A percentile compares a stretch with the other conserved stretches of the same genome.
phyloP scores from a whole-genome alignment of 495 filamentous ascomycete genomes.

The Arthonia radiata region DNA sequence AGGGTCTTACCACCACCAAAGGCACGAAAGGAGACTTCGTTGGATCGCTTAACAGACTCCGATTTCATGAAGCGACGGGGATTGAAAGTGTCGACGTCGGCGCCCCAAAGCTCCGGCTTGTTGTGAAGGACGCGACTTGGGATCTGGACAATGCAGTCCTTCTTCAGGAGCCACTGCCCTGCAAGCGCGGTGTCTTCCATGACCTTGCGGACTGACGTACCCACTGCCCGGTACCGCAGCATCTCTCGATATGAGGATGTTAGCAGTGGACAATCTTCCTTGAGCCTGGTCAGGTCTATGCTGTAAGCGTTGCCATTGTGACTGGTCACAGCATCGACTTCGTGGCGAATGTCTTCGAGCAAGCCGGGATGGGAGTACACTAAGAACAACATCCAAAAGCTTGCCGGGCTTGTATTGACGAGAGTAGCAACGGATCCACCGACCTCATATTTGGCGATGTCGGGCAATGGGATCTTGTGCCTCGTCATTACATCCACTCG shows the following conservation, averaged over 20 bases:
- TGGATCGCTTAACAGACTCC: constrained; percentile 3
- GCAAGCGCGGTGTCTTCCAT: constrained; percentile 5
- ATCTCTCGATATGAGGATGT: constrained; percentile 5
- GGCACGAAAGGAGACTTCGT: too few species aligned
- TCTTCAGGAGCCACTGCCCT: constrained; percentile 6
- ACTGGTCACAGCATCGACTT: constrained; percentile 10
- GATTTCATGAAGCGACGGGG: constrained; percentile 5
- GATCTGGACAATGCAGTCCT: constrained; percentile 5
- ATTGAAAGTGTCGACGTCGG: constrained; percentile 5
- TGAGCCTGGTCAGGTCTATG: constrained; percentile 4
- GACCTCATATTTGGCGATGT: constrained; percentile 20
- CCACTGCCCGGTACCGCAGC: constrained; percentile 3
- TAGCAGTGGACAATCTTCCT: constrained; percentile 4
- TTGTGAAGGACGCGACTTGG: constrained; percentile 3
- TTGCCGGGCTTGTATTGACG: constrained; percentile 21
- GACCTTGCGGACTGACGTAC: constrained; percentile 5
- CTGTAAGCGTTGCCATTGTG: neutral
- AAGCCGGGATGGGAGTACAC: constrained; percentile 16
- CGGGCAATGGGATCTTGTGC: constrained; percentile 13
- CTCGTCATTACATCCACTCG: constrained; percentile 13
- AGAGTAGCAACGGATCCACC: constrained; percentile 16
- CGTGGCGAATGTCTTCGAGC: constrained; percentile 14
- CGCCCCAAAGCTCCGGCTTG: constrained; percentile 3
- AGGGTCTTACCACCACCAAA: constrained; percentile 9
- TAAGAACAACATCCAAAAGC: constrained; percentile 22